Conservation (phyloP, 169 alveolate genomes). For the Plasmodium adleri region DNA sequence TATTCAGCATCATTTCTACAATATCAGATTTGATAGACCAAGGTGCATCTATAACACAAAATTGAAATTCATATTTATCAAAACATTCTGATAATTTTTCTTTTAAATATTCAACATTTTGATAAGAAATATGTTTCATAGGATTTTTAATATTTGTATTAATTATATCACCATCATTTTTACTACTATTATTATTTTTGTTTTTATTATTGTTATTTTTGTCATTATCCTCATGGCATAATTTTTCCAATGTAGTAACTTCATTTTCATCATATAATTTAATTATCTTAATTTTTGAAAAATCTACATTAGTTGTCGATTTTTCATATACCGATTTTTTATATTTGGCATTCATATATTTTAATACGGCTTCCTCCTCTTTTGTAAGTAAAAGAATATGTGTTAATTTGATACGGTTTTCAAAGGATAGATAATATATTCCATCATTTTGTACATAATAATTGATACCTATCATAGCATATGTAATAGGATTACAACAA, state of each 20-base stretch:
- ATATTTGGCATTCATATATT: slow-evolving; percentile 23
- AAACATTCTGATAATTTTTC: slow-evolving; percentile 20
- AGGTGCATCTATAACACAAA: slow-evolving; percentile 62
- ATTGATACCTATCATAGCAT: slow-evolving; percentile 66
- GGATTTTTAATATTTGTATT: not conserved
- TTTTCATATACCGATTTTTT: slow-evolving; percentile 22
- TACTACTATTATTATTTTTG: not conserved
- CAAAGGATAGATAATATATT: slow-evolving; percentile 48
- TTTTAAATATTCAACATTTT: slow-evolving; percentile 16
- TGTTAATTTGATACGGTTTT: slow-evolving; percentile 40
- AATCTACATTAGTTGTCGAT: slow-evolving; percentile 3
- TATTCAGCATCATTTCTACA: slow-evolving; percentile 18
- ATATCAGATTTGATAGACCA: slow-evolving; percentile 55
- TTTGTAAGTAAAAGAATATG: slow-evolving; percentile 42
- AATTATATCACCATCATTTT: not conserved
- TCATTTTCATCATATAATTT: slow-evolving; percentile 21
- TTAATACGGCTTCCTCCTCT: slow-evolving; percentile 53
- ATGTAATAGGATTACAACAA: slow-evolving; percentile 58
- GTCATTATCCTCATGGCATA: not conserved
- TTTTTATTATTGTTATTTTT: not conserved
- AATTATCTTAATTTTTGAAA: slow-evolving; percentile 16
- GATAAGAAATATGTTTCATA: not conserved
- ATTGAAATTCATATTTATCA: slow-evolving; percentile 29
- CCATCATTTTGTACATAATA: slow-evolving; percentile 71
- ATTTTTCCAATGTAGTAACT: slow-evolving; percentile 10